Percentiles rank a stretch among this genome's conserved stretches.
Conservation (phyloP, 192 early-diverging fungal genomes). For the Radiomyces spectabilis region DNA sequence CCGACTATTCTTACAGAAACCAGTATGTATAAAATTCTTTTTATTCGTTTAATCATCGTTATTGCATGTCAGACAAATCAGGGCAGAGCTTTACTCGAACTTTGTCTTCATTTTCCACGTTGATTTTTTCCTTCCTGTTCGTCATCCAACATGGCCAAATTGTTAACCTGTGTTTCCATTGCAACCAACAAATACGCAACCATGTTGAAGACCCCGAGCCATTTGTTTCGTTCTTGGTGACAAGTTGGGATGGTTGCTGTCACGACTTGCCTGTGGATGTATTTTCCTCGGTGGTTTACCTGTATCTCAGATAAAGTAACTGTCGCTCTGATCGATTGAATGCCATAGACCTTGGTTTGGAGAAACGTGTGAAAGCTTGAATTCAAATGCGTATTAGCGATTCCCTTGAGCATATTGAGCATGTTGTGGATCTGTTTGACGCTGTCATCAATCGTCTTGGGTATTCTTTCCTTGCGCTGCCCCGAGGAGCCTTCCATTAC, state of each 20-base stretch:
- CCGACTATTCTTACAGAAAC: no score
- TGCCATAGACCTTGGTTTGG: not conserved
- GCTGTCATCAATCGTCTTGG: slow-evolving; percentile 1
- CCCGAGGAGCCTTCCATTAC: slow-evolving; percentile 4
- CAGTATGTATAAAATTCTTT: no score
- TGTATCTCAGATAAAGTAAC: slow-evolving; percentile 1
- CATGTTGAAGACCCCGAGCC: not conserved
- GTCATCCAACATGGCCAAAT: not conserved
- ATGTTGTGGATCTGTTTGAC: slow-evolving; percentile 1
- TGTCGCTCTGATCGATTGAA: slow-evolving; percentile 1
- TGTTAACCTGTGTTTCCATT: not conserved
- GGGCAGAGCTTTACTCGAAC: no score
- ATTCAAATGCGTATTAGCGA: slow-evolving; percentile 1
- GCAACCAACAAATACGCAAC: not conserved
- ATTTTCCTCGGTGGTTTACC: not conserved
- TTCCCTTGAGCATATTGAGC: slow-evolving; percentile 1
- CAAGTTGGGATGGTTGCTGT: not conserved
- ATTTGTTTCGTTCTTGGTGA: not conserved
- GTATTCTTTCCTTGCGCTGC: slow-evolving; percentile 2
- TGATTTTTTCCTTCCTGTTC: slow-evolving; percentile 1
- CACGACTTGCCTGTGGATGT: not conserved
- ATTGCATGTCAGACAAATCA: no score
- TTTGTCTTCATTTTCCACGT: no score
- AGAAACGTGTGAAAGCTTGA: not conserved
- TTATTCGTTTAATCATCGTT: no score